Percentiles rank a stretch among this genome's conserved stretches.
Evolutionary conservation across 1,139 yeast genomes (phyloP).

Genomic region (Candida anutae): DNA sequence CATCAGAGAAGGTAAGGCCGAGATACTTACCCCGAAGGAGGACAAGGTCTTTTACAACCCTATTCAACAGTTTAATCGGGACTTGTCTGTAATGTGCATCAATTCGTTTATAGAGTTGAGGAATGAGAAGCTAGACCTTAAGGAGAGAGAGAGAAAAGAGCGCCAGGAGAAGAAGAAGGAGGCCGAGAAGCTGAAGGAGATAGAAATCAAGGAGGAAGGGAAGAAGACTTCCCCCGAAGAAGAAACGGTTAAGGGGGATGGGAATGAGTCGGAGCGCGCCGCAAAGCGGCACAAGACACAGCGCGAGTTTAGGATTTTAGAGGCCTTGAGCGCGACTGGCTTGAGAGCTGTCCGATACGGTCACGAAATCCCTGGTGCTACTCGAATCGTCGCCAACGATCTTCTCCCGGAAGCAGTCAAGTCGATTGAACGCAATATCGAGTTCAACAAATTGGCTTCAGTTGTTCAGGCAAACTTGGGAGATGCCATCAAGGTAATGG

Average conservation of each 20-base stretch:
- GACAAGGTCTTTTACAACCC: constrained; percentile 91
- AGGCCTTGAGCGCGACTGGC: constrained; percentile 93
- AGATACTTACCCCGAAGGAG: constrained; percentile 66
- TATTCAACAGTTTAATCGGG: constrained; percentile 93
- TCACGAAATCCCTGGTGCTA: constrained; percentile 72
- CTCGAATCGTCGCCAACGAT: constrained; percentile 80
- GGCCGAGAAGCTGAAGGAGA: constrained; percentile 9
- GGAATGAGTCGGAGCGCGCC: constrained; percentile 2
- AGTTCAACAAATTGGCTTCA: constrained; percentile 48
- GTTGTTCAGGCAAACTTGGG: constrained; percentile 64
- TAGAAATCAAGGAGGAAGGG: background rate
- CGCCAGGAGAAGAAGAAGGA: constrained; percentile 13
- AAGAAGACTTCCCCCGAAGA: background rate
- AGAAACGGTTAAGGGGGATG: constrained; percentile 1
- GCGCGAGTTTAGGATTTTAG: constrained; percentile 53
- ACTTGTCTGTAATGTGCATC: constrained; percentile 76
- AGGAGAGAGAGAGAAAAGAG: constrained; percentile 11
- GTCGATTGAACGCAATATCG: constrained; percentile 64
- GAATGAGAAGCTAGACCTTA: constrained; percentile 18
- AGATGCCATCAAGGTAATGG: constrained; percentile 84
- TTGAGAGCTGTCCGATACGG: constrained; percentile 89
- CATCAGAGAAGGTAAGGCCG: constrained; percentile 76
- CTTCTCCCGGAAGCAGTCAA: constrained; percentile 80
- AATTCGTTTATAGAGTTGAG: constrained; percentile 69
- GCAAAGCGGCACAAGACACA: constrained; percentile 5